Conservation (phyloP, 1,284 basidiomycete genomes). For the Cystobasidium slooffiae region DNA sequence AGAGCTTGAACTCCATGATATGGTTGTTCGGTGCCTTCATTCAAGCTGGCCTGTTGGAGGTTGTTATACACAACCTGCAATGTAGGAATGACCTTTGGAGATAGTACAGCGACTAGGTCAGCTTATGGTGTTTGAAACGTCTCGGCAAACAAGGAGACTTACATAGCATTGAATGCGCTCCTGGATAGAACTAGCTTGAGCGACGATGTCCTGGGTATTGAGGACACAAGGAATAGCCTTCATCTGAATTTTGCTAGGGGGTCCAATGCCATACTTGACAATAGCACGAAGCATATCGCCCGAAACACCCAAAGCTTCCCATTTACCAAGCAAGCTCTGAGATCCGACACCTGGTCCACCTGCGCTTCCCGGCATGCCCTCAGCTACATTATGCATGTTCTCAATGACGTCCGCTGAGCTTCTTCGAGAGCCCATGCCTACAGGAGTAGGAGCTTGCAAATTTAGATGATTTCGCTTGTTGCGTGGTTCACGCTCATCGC, state of each 20-base stretch:
- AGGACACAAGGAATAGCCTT: conserved; percentile 93
- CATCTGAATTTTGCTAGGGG: conserved; percentile 98
- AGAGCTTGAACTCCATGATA: conserved; percentile 82
- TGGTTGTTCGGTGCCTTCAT: conserved; percentile 54
- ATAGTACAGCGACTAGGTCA: conserved; percentile 46
- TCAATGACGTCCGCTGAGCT: conserved; percentile 39
- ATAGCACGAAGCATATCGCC: conserved; percentile 86
- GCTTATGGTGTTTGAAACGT: no score
- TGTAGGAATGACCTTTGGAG: conserved; percentile 74
- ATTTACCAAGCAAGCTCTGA: conserved; percentile 75
- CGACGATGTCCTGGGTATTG: conserved; percentile 92
- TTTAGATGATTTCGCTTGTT: conserved; percentile 8
- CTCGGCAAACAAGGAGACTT: no score
- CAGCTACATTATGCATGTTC: conserved; percentile 41
- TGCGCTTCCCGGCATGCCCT: conserved; percentile 23
- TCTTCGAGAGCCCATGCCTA: conserved; percentile 39
- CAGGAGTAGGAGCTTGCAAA: conserved; percentile 39
- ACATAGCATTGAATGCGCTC: conserved; percentile 93
- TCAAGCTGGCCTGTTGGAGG: conserved; percentile 69
- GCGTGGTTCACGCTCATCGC: conserved; percentile 30
- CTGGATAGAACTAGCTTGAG: conserved; percentile 96
- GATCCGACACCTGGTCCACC: conserved; percentile 16
- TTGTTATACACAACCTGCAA: conserved; percentile 64
- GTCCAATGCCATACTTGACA: conserved; percentile 92
- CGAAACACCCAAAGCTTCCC: conserved; percentile 88